Evolutionary conservation across 805 yeast genomes (phyloP), one percentile per base, ranked within the genome.

Genomic region (Metschnikowia corniflorae): DNA sequence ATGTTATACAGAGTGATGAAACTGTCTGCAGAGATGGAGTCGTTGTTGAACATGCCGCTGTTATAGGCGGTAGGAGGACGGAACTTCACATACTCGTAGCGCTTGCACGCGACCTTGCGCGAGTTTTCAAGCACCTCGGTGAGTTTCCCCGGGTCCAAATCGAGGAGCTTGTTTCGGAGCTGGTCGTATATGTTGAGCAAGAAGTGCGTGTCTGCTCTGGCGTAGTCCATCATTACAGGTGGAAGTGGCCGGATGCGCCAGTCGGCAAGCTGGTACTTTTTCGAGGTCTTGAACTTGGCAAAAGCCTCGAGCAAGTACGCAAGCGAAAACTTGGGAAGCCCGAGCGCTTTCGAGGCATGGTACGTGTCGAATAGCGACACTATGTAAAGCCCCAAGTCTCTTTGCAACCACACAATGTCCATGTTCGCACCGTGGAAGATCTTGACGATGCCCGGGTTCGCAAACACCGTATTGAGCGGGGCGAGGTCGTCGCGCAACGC

Each of bases 351-450:
- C 0, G 96, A 78, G 0, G 98, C 98, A 62, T 82, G 89, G 57
- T 74, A 91, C 0, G 98, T 93, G 60, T 93, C 99, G 58, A 93
- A 91, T 19, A 93, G 61, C 29, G 89, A 75, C 5, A 93, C 98
- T 5, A 93, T 65, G 52, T 93, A 93, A 7, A 93, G 60, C 0
- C 99, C 99, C 38, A 93, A 70, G 55, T 93, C 98, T 46, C 97
- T 71, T 64, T 93, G 99, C 23, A 93, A 68, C 99, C 99, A 93
- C 29, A 87, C 80, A 4, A 93, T 84, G 68, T 93, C 99, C 95
- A 87, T 88, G 49, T 78, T 81, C 0, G 98, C 96, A 43, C 99
- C 99, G 58, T 93, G 99, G 47, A 93, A 78, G 1, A 93, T 94
- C 55, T 93, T 93, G 19, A 86, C 67, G 21, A 91, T 80, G 5